Percentiles rank a stretch among this genome's conserved stretches.
phyloP scores from a whole-genome alignment of 345 rosid genomes.

The Syzygium oleosum region DNA sequence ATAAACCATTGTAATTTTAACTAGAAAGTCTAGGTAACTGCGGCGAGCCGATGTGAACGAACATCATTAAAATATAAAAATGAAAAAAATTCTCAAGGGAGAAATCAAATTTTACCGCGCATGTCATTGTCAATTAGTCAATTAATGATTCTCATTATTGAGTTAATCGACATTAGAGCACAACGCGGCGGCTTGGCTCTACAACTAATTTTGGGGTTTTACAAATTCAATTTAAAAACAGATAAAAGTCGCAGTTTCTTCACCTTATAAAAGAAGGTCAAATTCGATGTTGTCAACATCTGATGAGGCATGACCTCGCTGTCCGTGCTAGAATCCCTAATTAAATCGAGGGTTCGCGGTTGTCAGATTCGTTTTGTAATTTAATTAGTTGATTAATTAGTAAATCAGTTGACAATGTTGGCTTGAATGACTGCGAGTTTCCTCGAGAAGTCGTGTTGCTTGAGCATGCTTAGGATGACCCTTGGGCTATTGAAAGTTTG shows the following conservation, averaged over 20 bases:
- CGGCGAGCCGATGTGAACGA: not conserved
- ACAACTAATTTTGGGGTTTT: not conserved
- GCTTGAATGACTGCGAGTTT: not conserved
- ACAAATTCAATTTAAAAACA: not conserved
- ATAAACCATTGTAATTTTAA: not conserved
- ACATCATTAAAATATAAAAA: not conserved
- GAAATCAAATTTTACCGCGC: not conserved
- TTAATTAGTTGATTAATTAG: not conserved
- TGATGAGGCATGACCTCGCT: not conserved
- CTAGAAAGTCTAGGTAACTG: accelerated
- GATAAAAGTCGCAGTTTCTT: not conserved
- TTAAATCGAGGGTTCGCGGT: not conserved
- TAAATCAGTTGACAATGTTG: not conserved
- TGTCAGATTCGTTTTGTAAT: not conserved
- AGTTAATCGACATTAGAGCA: not conserved
- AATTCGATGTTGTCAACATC: not conserved
- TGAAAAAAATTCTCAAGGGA: not conserved
- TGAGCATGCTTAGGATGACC: not conserved
- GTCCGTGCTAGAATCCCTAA: not conserved
- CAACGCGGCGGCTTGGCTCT: not conserved
- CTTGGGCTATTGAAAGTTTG: not conserved
- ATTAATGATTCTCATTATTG: not conserved
- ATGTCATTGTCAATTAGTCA: not conserved
- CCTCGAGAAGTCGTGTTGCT: not conserved
- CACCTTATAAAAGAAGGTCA: not conserved